phyloP scores from a whole-genome alignment of 192 early-diverging fungal species.

The Mortierella claussenii region DNA sequence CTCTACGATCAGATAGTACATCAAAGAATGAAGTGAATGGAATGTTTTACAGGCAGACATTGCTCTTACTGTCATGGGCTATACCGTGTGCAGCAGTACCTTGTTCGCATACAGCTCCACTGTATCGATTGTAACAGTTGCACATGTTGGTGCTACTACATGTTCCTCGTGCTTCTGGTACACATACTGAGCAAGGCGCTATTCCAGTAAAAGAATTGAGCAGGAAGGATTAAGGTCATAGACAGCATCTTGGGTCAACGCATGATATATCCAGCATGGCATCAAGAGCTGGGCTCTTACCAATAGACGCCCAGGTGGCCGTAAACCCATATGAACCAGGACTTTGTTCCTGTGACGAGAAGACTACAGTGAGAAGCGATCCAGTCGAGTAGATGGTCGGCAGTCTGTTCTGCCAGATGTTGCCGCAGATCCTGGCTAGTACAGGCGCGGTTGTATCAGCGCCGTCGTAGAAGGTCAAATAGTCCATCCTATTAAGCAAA shows the following conservation, averaged over 20 bases:
- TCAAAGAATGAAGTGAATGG: background rate
- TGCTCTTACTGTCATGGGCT: background rate
- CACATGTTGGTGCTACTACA: slow-evolving; percentile 36
- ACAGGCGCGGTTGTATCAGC: slow-evolving; percentile 28
- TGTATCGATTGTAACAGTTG: slow-evolving; percentile 20
- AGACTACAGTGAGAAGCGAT: slow-evolving; percentile 31
- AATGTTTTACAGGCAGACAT: background rate
- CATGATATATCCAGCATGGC: too few species aligned
- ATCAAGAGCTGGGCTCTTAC: too few species aligned
- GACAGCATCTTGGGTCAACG: too few species aligned
- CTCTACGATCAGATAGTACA: background rate
- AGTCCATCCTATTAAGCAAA: slow-evolving; percentile 49
- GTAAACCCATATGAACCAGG: slow-evolving; percentile 33
- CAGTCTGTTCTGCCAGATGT: slow-evolving; percentile 5
- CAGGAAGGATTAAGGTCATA: background rate
- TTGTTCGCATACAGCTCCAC: slow-evolving; percentile 34
- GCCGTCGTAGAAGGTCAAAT: slow-evolving; percentile 48
- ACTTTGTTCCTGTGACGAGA: slow-evolving; percentile 15
- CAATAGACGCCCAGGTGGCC: slow-evolving; percentile 23
- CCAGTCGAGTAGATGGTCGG: slow-evolving; percentile 39
- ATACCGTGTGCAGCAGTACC: background rate
- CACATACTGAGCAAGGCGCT: slow-evolving; percentile 46
- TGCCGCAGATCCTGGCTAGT: slow-evolving; percentile 41
- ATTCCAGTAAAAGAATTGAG: background rate
- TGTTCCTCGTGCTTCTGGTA: slow-evolving; percentile 14